These are phyloP conservation scores for Phytophthora constricta DNA, from an alignment of 352 stramenopile genomes.

Conservation along the genomic window DNA sequence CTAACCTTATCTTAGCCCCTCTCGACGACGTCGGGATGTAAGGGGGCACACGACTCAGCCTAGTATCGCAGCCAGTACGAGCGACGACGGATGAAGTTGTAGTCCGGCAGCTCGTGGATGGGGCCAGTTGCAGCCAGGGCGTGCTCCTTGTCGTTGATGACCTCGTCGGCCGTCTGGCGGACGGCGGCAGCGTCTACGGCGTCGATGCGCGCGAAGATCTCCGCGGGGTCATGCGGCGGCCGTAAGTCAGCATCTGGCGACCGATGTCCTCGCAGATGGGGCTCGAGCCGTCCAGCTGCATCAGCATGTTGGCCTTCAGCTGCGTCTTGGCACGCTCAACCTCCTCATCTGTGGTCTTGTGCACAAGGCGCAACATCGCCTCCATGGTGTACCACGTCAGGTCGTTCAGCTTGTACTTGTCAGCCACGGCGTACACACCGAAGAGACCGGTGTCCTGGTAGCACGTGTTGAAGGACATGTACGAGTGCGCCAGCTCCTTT, in stretches of 20 bases:
- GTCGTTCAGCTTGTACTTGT: constrained; percentile 96
- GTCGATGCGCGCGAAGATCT: constrained; percentile 99
- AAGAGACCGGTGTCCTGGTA: constrained; percentile 99
- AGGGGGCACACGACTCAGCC: constrained; percentile 26
- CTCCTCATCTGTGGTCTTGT: constrained; percentile 98
- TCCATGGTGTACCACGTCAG: constrained; percentile 95
- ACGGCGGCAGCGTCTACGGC: constrained; percentile 97
- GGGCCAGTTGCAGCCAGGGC: constrained; percentile 97
- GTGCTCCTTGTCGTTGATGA: constrained; percentile 99
- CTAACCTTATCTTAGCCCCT: constrained; percentile 41
- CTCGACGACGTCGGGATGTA: constrained; percentile 37
- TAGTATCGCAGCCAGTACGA: constrained; percentile 98
- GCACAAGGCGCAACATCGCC: constrained; percentile 94
- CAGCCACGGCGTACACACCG: constrained; percentile 97
- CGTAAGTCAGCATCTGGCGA: constrained; percentile 97
- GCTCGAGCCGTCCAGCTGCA: constrained; percentile 98
- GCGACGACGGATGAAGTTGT: constrained; percentile 99
- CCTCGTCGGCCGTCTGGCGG: constrained; percentile 80
- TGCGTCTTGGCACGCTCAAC: constrained; percentile 98
- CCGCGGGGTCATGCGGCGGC: constrained; percentile 96
- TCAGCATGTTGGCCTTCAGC: constrained; percentile 99
- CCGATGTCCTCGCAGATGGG: constrained; percentile 99
- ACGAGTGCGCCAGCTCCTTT: constrained; percentile 97
- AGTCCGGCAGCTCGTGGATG: constrained; percentile 99
- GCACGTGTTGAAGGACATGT: constrained; percentile 99